phyloP scores from a whole-genome alignment of 2,329 filamentous ascomycete species.

The Diaporthe citri region DNA sequence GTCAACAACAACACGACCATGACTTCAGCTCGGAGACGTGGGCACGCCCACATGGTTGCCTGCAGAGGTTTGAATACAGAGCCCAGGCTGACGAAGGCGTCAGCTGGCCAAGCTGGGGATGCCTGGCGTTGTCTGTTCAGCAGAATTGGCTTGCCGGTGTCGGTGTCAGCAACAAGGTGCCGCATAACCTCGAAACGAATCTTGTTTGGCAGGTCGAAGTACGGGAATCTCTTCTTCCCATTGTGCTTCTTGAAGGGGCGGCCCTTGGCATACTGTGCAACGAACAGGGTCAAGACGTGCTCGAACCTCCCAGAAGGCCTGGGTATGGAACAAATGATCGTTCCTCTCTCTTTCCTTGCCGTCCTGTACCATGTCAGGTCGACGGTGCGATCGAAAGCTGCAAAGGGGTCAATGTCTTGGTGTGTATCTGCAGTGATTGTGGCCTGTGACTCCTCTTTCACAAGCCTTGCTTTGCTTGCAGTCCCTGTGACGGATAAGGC shows the following conservation, averaged over 20 bases:
- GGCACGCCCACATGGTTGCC: conserved; percentile 49
- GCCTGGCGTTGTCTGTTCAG: conserved; percentile 49
- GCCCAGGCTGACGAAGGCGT: conserved; percentile 50
- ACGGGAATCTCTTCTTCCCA: conserved; percentile 36
- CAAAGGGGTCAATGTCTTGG: conserved; percentile 45
- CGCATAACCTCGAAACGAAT: conserved; percentile 45
- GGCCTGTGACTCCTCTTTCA: not conserved
- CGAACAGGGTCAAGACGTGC: conserved; percentile 31
- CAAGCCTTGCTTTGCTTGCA: not conserved
- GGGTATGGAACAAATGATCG: conserved; percentile 16
- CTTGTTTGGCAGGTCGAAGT: conserved; percentile 43
- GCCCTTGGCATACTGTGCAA: conserved; percentile 26
- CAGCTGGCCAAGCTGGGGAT: conserved; percentile 50
- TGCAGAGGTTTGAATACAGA: conserved; percentile 45
- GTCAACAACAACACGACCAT: conserved; percentile 52
- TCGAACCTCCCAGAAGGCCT: conserved; percentile 38
- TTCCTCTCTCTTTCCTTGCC: conserved; percentile 11
- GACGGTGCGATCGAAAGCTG: conserved; percentile 43
- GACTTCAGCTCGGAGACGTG: conserved; percentile 53
- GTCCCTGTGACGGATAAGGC: not conserved
- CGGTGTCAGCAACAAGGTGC: conserved; percentile 40
- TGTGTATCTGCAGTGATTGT: not conserved
- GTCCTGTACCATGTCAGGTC: conserved; percentile 42
- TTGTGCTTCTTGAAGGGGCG: conserved; percentile 7
- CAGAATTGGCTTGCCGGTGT: conserved; percentile 43